Evolutionary conservation across 176 grass and related monocot genomes (phyloP).

Genomic region (Saccharum spontaneum): DNA sequence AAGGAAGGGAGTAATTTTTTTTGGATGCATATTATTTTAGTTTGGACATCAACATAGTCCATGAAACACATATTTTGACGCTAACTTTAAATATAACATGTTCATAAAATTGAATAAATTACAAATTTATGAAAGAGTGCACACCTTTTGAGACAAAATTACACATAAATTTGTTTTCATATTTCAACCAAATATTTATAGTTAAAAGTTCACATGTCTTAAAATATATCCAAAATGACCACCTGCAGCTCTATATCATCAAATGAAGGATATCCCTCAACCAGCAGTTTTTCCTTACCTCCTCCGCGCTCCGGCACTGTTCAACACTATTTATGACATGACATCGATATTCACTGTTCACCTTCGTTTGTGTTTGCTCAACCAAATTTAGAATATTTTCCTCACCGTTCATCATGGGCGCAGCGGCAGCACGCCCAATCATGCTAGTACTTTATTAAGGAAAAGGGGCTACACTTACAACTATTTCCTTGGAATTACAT

Average conservation of each 20-base stretch:
- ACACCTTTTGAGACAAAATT: not conserved
- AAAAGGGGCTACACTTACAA: not conserved
- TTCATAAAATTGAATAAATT: not conserved
- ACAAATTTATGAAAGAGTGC: not conserved
- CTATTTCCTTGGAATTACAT: not conserved
- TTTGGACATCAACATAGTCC: not conserved
- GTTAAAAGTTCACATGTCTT: not conserved
- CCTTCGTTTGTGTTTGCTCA: too few relatives aligned
- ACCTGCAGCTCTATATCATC: not conserved
- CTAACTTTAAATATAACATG: not conserved
- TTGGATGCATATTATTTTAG: not conserved
- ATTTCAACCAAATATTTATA: not conserved
- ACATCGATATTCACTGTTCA: too few relatives aligned
- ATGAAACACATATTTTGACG: not conserved
- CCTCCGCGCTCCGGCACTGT: too few relatives aligned
- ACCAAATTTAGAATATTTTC: too few relatives aligned
- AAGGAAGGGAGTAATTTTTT: not conserved
- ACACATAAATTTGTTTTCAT: not conserved
- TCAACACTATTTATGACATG: too few relatives aligned
- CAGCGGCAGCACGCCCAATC: too few relatives aligned
- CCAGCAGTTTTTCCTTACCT: too few relatives aligned
- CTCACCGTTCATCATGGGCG: too few relatives aligned
- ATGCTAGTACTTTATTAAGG: not conserved
- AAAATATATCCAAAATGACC: not conserved
- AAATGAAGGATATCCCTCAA: not conserved